Evolutionary conservation across 371 early-diverging fungal species (phyloP).

Genomic region (Mortierella sp.): DNA sequence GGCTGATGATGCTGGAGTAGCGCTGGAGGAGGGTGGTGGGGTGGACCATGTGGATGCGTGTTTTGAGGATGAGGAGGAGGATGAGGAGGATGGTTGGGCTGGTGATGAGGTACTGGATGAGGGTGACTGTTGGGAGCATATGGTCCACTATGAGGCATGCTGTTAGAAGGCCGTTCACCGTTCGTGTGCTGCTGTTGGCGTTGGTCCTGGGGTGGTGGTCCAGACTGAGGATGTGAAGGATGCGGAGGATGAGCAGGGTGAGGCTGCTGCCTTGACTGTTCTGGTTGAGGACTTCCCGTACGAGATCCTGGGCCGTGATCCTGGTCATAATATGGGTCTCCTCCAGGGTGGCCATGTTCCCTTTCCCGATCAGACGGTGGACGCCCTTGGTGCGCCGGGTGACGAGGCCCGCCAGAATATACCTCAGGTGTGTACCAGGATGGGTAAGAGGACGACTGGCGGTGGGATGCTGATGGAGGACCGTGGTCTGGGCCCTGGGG

Average conservation of each 20-base stretch:
- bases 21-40: conserved; percentile 8
- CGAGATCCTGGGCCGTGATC: conserved; percentile 23
- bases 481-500: conserved; percentile 2
- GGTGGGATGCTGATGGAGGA: conserved; percentile 15
- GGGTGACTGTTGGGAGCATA: conserved; percentile 7
- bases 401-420: conserved; percentile 24
- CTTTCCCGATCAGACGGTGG: conserved; percentile 12
- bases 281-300: conserved; percentile 22
- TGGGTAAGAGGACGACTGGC: conserved; percentile 46
- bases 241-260: not conserved
- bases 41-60: conserved; percentile 6
- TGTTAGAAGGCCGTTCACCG: conserved; percentile 2
- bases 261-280: not conserved
- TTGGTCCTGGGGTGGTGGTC: conserved; percentile 8
- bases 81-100: conserved; percentile 5
- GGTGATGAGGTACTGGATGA: not conserved
- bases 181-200: conserved; percentile 6
- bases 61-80: conserved; percentile 7
- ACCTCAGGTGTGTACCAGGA: conserved; percentile 56
- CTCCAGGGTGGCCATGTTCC: conserved; percentile 5
- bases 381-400: conserved; percentile 17
- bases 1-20: conserved; percentile 1
- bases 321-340: not conserved
- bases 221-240: conserved; percentile 6
- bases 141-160: conserved; percentile 1